Evolutionary conservation across 2,329 filamentous ascomycete species (phyloP).

Genomic region (Stachybotrys chartarum): DNA sequence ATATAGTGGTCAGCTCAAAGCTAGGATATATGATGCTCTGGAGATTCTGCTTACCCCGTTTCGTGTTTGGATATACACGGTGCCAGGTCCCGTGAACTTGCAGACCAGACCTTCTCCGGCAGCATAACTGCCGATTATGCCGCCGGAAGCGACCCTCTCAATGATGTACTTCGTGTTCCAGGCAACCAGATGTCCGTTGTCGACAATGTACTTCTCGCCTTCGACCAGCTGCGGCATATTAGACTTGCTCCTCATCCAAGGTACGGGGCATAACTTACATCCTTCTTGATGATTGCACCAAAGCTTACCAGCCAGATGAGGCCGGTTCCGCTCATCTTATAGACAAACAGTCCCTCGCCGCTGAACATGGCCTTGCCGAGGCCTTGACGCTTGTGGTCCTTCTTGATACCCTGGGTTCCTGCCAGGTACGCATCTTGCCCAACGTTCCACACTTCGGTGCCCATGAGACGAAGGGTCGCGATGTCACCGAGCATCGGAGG

Average conservation of each 20-base stretch:
- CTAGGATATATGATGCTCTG: not conserved
- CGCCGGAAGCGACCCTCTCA: slow-evolving; percentile 83
- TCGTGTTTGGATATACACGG: slow-evolving; percentile 85
- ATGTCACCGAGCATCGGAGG: slow-evolving; percentile 79
- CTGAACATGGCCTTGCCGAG: slow-evolving; percentile 89
- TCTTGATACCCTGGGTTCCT: slow-evolving; percentile 77
- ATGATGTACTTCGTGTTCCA: slow-evolving; percentile 96
- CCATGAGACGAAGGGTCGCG: slow-evolving; percentile 66
- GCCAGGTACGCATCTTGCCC: slow-evolving; percentile 84
- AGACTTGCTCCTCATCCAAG: not conserved
- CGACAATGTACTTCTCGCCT: slow-evolving; percentile 83
- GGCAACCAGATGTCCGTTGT: slow-evolving; percentile 88
- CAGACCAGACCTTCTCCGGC: slow-evolving; percentile 87
- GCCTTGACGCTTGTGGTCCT: slow-evolving; percentile 80
- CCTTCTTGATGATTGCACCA: slow-evolving; percentile 90
- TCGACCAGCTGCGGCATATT: slow-evolving; percentile 38
- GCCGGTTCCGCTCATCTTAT: slow-evolving; percentile 74
- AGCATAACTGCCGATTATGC: slow-evolving; percentile 80
- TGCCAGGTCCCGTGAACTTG: slow-evolving; percentile 88
- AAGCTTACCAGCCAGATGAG: slow-evolving; percentile 89
- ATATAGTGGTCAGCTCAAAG: slow-evolving; percentile 3
- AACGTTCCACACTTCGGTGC: slow-evolving; percentile 72
- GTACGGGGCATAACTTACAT: slow-evolving; percentile 49
- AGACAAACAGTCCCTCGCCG: slow-evolving; percentile 86
- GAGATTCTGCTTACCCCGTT: slow-evolving; percentile 53